Evolutionary conservation across 2,329 filamentous ascomycete genomes (phyloP).

Genomic region (Ophiocordyceps australis): DNA sequence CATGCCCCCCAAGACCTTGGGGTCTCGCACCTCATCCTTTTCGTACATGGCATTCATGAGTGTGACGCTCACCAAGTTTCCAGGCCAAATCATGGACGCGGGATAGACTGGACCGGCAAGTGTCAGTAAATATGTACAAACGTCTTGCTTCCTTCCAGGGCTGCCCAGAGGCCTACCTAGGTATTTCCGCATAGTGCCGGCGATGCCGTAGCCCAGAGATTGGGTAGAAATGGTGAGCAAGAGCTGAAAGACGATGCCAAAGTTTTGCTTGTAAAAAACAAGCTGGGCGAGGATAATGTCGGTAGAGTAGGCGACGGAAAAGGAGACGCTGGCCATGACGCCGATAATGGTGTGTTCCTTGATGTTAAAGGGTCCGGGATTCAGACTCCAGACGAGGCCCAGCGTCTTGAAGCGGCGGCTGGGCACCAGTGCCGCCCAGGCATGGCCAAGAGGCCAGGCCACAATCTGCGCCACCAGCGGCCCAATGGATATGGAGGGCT

Average conservation of each 20-base stretch:
- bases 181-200: constrained; percentile 47
- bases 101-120: constrained; percentile 29
- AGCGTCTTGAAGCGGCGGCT: constrained; percentile 28
- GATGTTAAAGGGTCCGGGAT: constrained; percentile 51
- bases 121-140: too few relatives aligned
- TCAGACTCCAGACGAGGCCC: constrained; percentile 37
- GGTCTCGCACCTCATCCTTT: constrained; percentile 27
- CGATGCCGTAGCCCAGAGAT: constrained; percentile 50
- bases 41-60: constrained; percentile 62
- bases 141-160: too few relatives aligned
- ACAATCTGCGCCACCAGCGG: constrained; percentile 45
- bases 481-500: constrained; percentile 41
- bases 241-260: constrained; percentile 48
- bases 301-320: constrained; percentile 53
- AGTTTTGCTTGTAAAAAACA: constrained; percentile 54
- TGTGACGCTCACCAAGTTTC: constrained; percentile 45
- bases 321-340: constrained; percentile 54
- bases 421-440: constrained; percentile 39
- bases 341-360: constrained; percentile 54
- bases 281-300: constrained; percentile 56
- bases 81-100: constrained; percentile 60
- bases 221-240: constrained; percentile 51
- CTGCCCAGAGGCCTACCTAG: constrained; percentile 22
- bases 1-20: constrained; percentile 37
- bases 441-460: constrained; percentile 43